A percentile compares a stretch with the other conserved stretches of the same genome.
These are phyloP conservation scores for Backusella macrospora DNA, from an alignment of 192 early-diverging fungal species.

Conservation along the genomic window DNA sequence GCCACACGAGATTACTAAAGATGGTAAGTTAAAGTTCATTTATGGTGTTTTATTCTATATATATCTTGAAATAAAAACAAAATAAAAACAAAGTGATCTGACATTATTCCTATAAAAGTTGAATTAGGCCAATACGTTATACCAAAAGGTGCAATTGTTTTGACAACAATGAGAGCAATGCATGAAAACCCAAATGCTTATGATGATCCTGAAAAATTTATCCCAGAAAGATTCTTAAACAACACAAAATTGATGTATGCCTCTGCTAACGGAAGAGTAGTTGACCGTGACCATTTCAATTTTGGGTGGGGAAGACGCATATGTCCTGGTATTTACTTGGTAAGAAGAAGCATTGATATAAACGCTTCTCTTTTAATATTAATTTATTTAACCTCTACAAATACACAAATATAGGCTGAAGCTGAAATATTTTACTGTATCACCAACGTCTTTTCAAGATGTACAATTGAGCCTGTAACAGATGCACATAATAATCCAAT, in stretches of 20 bases:
- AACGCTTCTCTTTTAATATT: neutral
- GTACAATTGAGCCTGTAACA: constrained; percentile 3
- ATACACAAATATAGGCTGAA: constrained; percentile 1
- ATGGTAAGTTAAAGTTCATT: constrained; percentile 7
- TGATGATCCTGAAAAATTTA: constrained; percentile 49
- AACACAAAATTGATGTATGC: constrained; percentile 4
- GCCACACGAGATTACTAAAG: neutral
- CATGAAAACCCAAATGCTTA: constrained; percentile 41
- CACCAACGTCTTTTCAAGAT: neutral
- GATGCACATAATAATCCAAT: neutral
- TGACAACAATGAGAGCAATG: constrained; percentile 49
- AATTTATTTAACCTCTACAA: neutral
- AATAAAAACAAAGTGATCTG: neutral
- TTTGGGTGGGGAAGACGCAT: constrained; percentile 32
- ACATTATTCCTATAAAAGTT: neutral
- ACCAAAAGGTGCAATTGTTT: constrained; percentile 49
- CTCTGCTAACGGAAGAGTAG: constrained; percentile 24
- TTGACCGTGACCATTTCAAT: constrained; percentile 17
- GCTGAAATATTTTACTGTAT: neutral
- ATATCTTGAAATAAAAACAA: neutral
- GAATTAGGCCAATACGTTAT: constrained; percentile 42
- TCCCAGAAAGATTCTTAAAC: constrained; percentile 46
- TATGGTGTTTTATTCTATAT: neutral
- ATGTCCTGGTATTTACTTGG: constrained; percentile 20
- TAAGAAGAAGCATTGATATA: neutral